A percentile compares a stretch with the other conserved stretches of the same genome.
Conservation (phyloP, 1,139 yeast genomes). For the Lodderomyces theae region DNA sequence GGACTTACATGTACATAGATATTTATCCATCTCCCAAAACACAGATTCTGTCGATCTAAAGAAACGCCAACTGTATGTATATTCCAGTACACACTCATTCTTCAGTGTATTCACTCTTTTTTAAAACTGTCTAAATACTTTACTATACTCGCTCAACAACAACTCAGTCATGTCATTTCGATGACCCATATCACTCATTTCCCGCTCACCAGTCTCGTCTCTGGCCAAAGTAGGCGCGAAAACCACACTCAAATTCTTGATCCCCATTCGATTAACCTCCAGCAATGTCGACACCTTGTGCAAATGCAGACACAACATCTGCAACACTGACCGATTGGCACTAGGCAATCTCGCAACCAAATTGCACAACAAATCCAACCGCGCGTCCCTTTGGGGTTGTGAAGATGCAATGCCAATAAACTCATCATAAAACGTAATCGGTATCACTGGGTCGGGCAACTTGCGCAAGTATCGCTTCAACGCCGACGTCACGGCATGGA, state of each 20-base stretch:
- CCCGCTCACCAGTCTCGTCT: conserved; percentile 78
- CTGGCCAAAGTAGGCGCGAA: conserved; percentile 94
- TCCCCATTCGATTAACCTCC: conserved; percentile 68
- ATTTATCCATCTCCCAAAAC: too few relatives aligned
- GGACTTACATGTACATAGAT: background rate
- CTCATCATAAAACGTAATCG: conserved; percentile 64
- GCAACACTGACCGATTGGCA: conserved; percentile 63
- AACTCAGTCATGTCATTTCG: conserved; percentile 80
- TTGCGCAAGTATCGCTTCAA: conserved; percentile 82
- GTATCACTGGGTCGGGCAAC: conserved; percentile 81
- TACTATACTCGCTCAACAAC: conserved; percentile 50
- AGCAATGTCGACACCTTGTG: conserved; percentile 50
- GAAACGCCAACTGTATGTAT: too few relatives aligned
- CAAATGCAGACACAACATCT: conserved; percentile 61
- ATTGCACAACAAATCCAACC: conserved; percentile 29
- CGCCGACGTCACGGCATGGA: conserved; percentile 83
- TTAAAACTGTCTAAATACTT: background rate
- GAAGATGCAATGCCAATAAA: conserved; percentile 46
- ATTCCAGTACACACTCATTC: too few relatives aligned
- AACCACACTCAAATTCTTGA: conserved; percentile 81
- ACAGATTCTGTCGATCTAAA: too few relatives aligned
- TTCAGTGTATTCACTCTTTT: too few relatives aligned
- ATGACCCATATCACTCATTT: conserved; percentile 80
- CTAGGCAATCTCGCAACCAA: conserved; percentile 51
- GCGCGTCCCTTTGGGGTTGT: conserved; percentile 20